These are phyloP conservation scores for Ceratocystiopsis minuta DNA, from an alignment of 2,329 filamentous ascomycete species.

Conservation along the genomic window DNA sequence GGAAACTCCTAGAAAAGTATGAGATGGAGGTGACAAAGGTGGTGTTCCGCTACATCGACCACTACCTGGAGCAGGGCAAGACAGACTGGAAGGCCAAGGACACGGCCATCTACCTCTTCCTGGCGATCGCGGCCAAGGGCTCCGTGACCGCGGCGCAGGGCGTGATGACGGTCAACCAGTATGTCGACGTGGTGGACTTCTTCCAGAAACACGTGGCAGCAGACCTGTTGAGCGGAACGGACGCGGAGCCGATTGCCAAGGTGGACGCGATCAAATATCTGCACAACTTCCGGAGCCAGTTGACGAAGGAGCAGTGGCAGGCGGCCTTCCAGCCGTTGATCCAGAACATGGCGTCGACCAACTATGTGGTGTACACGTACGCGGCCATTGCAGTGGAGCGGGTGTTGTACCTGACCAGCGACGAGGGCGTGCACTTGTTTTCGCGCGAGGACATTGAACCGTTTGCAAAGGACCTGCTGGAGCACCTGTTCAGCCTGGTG, in stretches of 20 bases:
- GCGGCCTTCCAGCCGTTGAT: conserved; percentile 78
- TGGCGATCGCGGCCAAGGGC: conserved; percentile 85
- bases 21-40: conserved; percentile 69
- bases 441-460: conserved; percentile 60
- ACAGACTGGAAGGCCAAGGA: conserved; percentile 94
- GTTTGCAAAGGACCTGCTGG: conserved; percentile 68
- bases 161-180: conserved; percentile 74
- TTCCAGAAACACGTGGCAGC: conserved; percentile 83
- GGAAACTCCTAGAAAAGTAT: conserved; percentile 76
- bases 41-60: conserved; percentile 72
- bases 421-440: conserved; percentile 61
- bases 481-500: conserved; percentile 81
- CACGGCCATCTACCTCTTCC: conserved; percentile 91
- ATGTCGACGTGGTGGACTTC: conserved; percentile 81
- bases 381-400: conserved; percentile 93
- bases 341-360: conserved; percentile 71
- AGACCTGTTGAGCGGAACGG: conserved; percentile 58
- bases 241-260: conserved; percentile 70
- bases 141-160: conserved; percentile 73
- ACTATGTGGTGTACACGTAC: conserved; percentile 96
- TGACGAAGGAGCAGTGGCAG: conserved; percentile 84
- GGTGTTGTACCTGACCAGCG: conserved; percentile 67
- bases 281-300: conserved; percentile 88
- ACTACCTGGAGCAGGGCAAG: conserved; percentile 67
- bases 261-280: conserved; percentile 97